phyloP scores from a whole-genome alignment of 768 basidiomycete genomes.

The Suillus alpinus region DNA sequence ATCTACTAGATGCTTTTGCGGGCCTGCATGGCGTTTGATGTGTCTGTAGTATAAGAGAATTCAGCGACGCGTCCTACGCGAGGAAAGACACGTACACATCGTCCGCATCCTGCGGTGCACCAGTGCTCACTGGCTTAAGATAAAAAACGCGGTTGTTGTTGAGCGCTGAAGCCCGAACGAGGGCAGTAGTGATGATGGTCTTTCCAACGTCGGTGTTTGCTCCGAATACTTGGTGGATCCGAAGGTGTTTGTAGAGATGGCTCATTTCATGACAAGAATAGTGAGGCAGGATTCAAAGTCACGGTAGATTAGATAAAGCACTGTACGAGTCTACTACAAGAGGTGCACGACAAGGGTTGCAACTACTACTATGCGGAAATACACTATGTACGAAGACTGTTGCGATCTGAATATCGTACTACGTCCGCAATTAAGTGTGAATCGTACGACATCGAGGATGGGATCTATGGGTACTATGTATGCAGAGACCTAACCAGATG shows the following conservation, averaged over 20 bases:
- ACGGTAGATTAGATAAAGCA: not conserved
- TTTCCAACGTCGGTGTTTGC: constrained; percentile 98
- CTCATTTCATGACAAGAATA: constrained; percentile 49
- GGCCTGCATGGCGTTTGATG: constrained; percentile 52
- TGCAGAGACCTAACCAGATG: constrained; percentile 26
- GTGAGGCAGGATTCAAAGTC: too few relatives aligned
- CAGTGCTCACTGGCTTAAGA: constrained; percentile 92
- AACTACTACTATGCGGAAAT: constrained; percentile 2
- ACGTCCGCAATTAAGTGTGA: constrained; percentile 13
- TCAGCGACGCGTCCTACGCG: not conserved
- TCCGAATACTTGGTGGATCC: constrained; percentile 89
- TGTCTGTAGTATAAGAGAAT: constrained; percentile 46
- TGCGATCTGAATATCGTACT: constrained; percentile 18
- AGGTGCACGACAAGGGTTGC: not conserved
- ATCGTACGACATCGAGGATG: constrained; percentile 4
- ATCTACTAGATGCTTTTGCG: constrained; percentile 39
- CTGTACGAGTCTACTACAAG: not conserved
- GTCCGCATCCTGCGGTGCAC: constrained; percentile 76
- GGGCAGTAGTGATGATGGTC: constrained; percentile 83
- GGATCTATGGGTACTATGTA: constrained; percentile 13
- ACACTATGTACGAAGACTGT: constrained; percentile 6
- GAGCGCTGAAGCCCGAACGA: constrained; percentile 73
- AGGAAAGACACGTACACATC: constrained; percentile 54
- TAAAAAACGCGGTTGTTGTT: constrained; percentile 56
- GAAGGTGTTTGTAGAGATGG: constrained; percentile 79